Conservation (phyloP, 495 filamentous ascomycete genomes). For the Corynascus novoguineensis region DNA sequence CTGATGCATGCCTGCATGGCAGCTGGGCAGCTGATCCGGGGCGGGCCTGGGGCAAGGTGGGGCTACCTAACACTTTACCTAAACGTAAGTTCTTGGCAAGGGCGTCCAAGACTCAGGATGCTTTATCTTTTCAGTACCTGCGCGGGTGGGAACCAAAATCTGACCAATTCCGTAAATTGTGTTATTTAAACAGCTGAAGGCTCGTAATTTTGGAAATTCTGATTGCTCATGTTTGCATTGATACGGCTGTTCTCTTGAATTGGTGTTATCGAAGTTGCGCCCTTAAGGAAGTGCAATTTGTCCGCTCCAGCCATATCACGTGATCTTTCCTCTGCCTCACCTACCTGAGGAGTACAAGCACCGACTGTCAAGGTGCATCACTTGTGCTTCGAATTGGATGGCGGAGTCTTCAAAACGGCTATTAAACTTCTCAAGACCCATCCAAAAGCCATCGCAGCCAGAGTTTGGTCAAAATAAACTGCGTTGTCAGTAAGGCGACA, state of each 20-base stretch:
- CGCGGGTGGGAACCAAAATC: no score
- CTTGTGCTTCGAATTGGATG: background rate
- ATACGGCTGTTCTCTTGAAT: no score
- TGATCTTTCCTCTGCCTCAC: background rate
- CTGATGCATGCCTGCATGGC: background rate
- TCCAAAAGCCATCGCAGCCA: background rate
- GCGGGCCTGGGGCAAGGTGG: background rate
- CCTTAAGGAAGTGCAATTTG: background rate
- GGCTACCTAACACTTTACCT: no score
- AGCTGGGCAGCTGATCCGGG: background rate
- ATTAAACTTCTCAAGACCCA: background rate
- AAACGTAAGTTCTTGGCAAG: no score
- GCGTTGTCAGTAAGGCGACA: background rate
- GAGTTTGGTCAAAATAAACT: background rate
- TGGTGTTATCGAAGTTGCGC: background rate
- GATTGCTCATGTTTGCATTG: no score
- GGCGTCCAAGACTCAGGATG: no score
- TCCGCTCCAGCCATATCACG: constrained; percentile 1
- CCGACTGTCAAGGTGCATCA: background rate
- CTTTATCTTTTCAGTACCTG: no score
- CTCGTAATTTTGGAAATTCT: no score
- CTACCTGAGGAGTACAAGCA: background rate
- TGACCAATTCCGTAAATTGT: no score
- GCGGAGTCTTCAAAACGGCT: background rate
- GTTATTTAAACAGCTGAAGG: no score